Percentiles rank a stretch among this genome's conserved stretches.
Evolutionary conservation across 805 yeast genomes (phyloP).

Genomic region (Myxozyma geophila): DNA sequence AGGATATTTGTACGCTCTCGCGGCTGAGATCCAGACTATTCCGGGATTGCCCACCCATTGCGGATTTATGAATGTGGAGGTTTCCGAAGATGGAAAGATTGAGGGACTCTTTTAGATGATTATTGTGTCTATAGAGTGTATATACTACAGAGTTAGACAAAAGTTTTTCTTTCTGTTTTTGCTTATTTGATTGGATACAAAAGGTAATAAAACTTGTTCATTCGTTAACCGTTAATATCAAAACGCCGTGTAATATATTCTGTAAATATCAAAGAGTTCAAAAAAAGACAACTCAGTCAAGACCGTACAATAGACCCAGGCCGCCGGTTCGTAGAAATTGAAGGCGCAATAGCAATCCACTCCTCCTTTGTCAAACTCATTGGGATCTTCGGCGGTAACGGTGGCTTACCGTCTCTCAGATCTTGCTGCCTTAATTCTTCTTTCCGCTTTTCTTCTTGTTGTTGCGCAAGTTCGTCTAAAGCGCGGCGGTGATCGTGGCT

Average conservation of each 20-base stretch:
- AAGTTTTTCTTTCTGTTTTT: too few species aligned
- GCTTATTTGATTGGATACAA: neutral
- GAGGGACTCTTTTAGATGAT: conserved; percentile 77
- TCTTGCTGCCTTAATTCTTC: neutral
- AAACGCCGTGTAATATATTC: neutral
- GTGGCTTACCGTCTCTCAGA: neutral
- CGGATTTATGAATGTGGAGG: conserved; percentile 97
- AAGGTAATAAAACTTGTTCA: neutral
- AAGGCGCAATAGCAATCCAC: neutral
- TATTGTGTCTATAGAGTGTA: too few species aligned
- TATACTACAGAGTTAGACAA: too few species aligned
- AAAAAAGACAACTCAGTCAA: neutral
- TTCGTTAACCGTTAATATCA: neutral
- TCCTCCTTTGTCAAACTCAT: neutral
- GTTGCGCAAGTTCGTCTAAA: neutral
- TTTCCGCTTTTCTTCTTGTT: neutral
- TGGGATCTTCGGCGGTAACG: conserved; percentile 1
- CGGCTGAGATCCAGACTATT: conserved; percentile 95
- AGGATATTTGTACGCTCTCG: conserved; percentile 93
- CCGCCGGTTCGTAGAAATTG: neutral
- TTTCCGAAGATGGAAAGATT: conserved; percentile 84
- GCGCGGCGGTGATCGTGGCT: neutral
- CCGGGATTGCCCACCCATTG: conserved; percentile 97
- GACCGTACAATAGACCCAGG: neutral
- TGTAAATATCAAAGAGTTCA: neutral